phyloP scores from a whole-genome alignment of 768 basidiomycete genomes.

The Amanita phalloides region DNA sequence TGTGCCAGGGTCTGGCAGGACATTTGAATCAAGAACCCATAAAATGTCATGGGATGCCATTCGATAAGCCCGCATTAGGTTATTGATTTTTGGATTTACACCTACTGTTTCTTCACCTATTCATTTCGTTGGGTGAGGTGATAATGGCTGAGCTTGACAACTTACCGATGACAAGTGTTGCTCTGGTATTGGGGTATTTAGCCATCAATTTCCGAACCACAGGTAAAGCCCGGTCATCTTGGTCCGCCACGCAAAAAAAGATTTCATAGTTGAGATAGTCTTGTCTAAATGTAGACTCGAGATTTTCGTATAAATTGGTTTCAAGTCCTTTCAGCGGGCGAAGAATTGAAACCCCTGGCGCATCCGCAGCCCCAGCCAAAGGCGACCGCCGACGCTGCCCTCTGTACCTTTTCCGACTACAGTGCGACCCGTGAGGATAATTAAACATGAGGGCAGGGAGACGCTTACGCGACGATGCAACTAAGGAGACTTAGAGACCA shows the following conservation, averaged over 20 bases:
- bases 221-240: constrained; percentile 77
- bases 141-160: neutral
- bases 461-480: constrained; percentile 54
- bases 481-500: constrained; percentile 65
- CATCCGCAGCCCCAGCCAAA: constrained; percentile 33
- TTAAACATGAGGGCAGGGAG: constrained; percentile 8
- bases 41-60: constrained; percentile 80
- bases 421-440: neutral
- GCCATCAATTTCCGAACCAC: constrained; percentile 69
- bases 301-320: constrained; percentile 90
- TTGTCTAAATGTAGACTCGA: constrained; percentile 87
- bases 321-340: constrained; percentile 94
- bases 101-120: constrained; percentile 81
- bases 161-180: constrained; percentile 69
- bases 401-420: constrained; percentile 69
- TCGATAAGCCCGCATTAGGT: constrained; percentile 77
- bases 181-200: constrained; percentile 69
- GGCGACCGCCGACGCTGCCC: constrained; percentile 50
- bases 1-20: constrained; percentile 66
- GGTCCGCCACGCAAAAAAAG: constrained; percentile 83
- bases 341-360: constrained; percentile 88
- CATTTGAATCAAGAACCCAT: constrained; percentile 97
- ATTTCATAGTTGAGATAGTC: constrained; percentile 91
- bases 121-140: constrained; percentile 3
- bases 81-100: constrained; percentile 96